phyloP scores from a whole-genome alignment of 2,329 filamentous ascomycete species.

The Talaromyces funiculosus region DNA sequence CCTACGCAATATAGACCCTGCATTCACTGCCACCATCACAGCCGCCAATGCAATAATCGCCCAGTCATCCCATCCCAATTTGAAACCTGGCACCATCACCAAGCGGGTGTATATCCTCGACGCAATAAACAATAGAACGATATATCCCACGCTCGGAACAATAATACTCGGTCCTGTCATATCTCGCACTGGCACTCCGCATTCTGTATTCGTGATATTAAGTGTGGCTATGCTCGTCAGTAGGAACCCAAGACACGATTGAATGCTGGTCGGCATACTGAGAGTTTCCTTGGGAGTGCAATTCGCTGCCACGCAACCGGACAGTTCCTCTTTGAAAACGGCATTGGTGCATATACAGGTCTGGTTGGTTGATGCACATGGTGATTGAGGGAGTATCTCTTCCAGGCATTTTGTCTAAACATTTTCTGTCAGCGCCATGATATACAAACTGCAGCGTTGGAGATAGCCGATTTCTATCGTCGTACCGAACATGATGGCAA shows the following conservation, averaged over 20 bases:
- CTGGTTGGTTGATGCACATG: not conserved
- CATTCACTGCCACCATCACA: constrained; percentile 2
- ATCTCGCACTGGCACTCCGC: constrained; percentile 1
- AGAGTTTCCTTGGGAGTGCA: not conserved
- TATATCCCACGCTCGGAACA: not conserved
- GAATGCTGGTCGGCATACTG: not conserved
- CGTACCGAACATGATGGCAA: not conserved
- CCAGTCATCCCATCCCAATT: constrained; percentile 7
- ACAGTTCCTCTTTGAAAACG: not conserved
- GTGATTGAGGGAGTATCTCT: not conserved
- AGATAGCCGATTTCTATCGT: not conserved
- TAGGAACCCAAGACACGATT: not conserved
- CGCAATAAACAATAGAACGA: not conserved
- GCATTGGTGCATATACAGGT: constrained; percentile 6
- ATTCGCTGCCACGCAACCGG: constrained; percentile 4
- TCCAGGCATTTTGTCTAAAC: not conserved
- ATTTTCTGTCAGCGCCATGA: not conserved
- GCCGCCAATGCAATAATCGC: not conserved
- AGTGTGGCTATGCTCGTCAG: not conserved
- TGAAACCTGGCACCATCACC: not conserved
- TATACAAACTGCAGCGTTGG: not conserved
- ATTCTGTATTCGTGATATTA: constrained; percentile 4
- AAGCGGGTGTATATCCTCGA: not conserved
- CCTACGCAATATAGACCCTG: not conserved
- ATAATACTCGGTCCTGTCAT: not conserved